Evolutionary conservation across 106 monocot genomes (phyloP).

Genomic region (Vanilla planifolia): DNA sequence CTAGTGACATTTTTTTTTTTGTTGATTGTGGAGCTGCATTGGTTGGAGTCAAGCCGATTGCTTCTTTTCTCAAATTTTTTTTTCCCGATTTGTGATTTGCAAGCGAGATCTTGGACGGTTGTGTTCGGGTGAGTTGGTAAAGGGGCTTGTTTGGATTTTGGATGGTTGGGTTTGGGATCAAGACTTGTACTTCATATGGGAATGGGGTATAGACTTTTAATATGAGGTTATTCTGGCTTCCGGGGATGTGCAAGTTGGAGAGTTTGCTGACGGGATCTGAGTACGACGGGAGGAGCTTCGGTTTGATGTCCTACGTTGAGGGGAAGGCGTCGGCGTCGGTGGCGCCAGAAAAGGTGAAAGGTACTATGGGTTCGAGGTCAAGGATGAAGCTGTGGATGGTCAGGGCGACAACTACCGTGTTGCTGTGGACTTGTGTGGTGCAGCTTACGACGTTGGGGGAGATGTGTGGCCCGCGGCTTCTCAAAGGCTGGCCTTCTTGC

Average conservation of each 20-base stretch:
- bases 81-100: no score
- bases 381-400: constrained; percentile 77
- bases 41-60: no score
- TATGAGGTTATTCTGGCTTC: not conserved
- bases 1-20: no score
- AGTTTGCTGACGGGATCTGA: constrained; percentile 3
- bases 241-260: not conserved
- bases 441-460: constrained; percentile 84
- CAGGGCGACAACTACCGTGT: constrained; percentile 50
- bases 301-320: constrained; percentile 12
- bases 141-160: no score
- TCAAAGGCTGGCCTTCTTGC: constrained; percentile 83
- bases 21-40: no score
- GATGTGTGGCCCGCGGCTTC: constrained; percentile 59
- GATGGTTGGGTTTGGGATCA: no score
- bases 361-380: constrained; percentile 32
- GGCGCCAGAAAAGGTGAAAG: constrained; percentile 25
- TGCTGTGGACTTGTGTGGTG: constrained; percentile 84
- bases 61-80: no score
- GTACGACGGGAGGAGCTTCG: constrained; percentile 14
- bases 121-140: no score
- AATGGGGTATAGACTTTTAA: no score
- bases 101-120: no score
- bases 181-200: no score
- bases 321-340: not conserved